These are phyloP conservation scores for Anaeramoeba ignava DNA, from an alignment of 78 protist species.

Conservation along the genomic window DNA sequence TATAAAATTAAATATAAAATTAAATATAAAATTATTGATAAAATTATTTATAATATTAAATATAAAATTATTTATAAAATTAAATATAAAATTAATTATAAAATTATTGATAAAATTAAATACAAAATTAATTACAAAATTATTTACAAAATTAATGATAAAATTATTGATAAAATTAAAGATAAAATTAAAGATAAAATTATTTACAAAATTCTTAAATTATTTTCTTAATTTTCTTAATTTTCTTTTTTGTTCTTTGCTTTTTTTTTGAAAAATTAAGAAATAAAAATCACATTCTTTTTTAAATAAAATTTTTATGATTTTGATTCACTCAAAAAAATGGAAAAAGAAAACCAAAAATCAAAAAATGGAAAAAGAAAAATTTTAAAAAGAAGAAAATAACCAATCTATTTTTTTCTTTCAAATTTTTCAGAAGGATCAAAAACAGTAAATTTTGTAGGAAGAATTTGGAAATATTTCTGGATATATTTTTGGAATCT, in stretches of 20 bases:
- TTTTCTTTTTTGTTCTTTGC: background rate
- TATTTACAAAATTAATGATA: too few relatives aligned
- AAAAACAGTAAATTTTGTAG: too few relatives aligned
- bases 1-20: background rate
- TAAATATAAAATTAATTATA: slow-evolving; percentile 5
- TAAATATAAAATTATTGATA: slow-evolving; percentile 4
- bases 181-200: too few relatives aligned
- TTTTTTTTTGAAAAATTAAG: background rate
- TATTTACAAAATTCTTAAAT: background rate
- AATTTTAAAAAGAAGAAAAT: background rate
- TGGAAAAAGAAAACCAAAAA: slow-evolving; percentile 5
- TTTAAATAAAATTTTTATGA: background rate
- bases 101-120: too few relatives aligned
- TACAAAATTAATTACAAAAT: too few relatives aligned
- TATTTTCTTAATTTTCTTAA: background rate
- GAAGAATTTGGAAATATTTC: too few relatives aligned
- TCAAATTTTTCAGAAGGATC: too few relatives aligned
- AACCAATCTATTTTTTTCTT: too few relatives aligned
- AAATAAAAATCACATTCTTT: slow-evolving; percentile 1
- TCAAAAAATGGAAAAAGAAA: background rate
- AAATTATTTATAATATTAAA: background rate
- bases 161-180: too few relatives aligned
- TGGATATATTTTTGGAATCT: too few relatives aligned
- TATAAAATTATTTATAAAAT: background rate
- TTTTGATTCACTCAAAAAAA: slow-evolving; percentile 5